Evolutionary conservation across 306 rosid genomes (phyloP), one percentile per base, ranked within the genome.

Genomic region (Cucurbita argyrosperma): DNA sequence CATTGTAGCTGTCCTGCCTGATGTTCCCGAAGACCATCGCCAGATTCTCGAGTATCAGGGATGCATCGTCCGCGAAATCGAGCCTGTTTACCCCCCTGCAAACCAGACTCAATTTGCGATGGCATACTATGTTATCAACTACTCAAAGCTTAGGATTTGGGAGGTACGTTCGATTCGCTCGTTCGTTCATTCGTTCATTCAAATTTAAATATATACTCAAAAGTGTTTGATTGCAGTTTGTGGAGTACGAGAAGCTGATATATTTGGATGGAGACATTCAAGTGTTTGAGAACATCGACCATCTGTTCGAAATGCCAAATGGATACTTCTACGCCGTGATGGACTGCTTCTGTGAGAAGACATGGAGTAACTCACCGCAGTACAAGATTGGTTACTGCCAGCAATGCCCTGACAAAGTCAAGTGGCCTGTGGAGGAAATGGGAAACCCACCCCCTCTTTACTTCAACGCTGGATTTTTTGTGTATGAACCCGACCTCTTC

Each of bases 81-180:
- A 79, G 19, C 87, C 89, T 0, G 79, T 86, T 47, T 71, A 76
- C 49, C 89, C 87, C 39, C 87, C 87, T 1, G 68, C 59, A 8
- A 79, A 2, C 71, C 79, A 81, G 51, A 79, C 89, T 39, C 52
- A 68, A 2, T 86, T 79, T 62, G 15, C 87, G 59, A 86, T 86
- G 90, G 87, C 90, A 3, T 86, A 86, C 47, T 86, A 73, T 72
- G 90, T 86, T 79, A 86, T 86, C 75, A 86, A 86, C 76, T 86
- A 86, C 82, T 86, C 90, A 7, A 86, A 86, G 74, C 90, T 86
- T 53, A 85, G 90, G 40, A 86, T 86, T 8, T 86, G 90, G 90
- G 87, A 80, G 85, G 90, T 86, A 81, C 23, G 1, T 40, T 40
- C 26, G 26, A 26, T 26, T 26, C 26, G 2, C 1, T 21, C 7